Evolutionary conservation across 169 alveolate genomes (phyloP).

Genomic region (Eimeria maxima): DNA sequence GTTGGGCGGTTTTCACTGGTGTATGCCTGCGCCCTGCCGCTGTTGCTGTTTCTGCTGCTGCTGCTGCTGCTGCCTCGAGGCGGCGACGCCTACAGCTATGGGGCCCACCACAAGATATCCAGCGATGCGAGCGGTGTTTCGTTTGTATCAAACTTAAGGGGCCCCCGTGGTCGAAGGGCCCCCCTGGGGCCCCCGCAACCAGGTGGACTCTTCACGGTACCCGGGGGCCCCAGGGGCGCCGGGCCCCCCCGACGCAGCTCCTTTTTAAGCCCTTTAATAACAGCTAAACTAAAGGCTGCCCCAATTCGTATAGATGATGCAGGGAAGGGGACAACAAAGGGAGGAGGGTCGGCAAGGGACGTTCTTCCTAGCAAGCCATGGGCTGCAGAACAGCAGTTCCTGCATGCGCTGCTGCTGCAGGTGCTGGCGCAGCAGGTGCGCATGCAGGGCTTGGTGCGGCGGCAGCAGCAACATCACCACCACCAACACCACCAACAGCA

Average conservation of each 20-base stretch:
- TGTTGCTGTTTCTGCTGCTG: background rate
- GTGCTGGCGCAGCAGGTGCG: constrained; percentile 48
- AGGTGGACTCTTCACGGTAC: too few species aligned
- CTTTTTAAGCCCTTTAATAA: too few species aligned
- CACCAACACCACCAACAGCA: constrained; percentile 17
- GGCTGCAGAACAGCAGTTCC: constrained; percentile 42
- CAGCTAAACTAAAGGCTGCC: background rate
- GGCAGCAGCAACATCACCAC: constrained; percentile 42
- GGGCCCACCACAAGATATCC: background rate
- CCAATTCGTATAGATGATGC: background rate
- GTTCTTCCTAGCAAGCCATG: background rate
- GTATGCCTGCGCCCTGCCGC: background rate
- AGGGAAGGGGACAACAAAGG: background rate
- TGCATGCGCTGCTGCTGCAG: constrained; percentile 47
- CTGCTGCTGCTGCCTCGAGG: constrained; percentile 9
- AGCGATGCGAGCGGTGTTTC: background rate
- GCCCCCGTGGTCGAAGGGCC: too few species aligned
- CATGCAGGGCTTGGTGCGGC: constrained; percentile 51
- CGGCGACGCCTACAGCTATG: background rate
- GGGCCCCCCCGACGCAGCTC: background rate
- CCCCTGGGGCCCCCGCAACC: too few species aligned
- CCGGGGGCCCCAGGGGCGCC: too few species aligned
- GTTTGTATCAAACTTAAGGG: background rate
- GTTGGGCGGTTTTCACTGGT: background rate
- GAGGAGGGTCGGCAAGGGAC: background rate